Evolutionary conservation across 2,329 filamentous ascomycete genomes (phyloP), one percentile per base, ranked within the genome.

Genomic region (Colletotrichum sojae): DNA sequence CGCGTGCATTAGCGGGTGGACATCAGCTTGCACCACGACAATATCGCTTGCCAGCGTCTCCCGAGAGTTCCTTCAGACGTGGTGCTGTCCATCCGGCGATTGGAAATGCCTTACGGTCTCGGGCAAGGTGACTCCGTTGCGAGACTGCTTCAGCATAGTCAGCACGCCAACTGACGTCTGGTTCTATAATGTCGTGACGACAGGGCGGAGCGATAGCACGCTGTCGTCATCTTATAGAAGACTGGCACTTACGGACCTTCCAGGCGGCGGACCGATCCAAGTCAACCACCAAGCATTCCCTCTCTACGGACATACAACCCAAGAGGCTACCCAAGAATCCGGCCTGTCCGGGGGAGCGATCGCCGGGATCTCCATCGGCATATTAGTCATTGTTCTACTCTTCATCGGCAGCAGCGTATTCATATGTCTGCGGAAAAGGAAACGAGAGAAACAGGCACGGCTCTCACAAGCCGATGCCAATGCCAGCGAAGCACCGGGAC

Each of bases 1-100:
- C 18, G 63, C 58, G 9, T 67, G 63, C 13, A 67, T 67, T 20
- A 62, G 49, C 48, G 63, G 27, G n/a, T 66, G 63, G 63, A 61
- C 56, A 2, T 45, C 63, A 1, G 63, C 63, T 15, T 66, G 63
- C 55, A 60, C 18, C 12, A 63, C 48, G 10, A 61, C 48, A 4
- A 15, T 60, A 3, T 40, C 27, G 3, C 48, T 60, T 25, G 22
- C 22, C 12, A 27, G 22, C 39, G 8, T 10, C 2, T 51, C 45
- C 39, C 16, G 40, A 20, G 20, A 48, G 36, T 66, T 40, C 6
- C 27, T 46, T 6, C 63, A 66, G 49, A 61, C 63, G 8, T 66
- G 63, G 63, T 61, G 63, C 31, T 66, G 63, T 27, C 56, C 56
- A 2, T 18, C 43, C 4, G 57, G 63, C 4, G 49, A 20, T 5